These are phyloP conservation scores for Penstemon davidsonii DNA, from an alignment of 257 asterid species.

Conservation along the genomic window DNA sequence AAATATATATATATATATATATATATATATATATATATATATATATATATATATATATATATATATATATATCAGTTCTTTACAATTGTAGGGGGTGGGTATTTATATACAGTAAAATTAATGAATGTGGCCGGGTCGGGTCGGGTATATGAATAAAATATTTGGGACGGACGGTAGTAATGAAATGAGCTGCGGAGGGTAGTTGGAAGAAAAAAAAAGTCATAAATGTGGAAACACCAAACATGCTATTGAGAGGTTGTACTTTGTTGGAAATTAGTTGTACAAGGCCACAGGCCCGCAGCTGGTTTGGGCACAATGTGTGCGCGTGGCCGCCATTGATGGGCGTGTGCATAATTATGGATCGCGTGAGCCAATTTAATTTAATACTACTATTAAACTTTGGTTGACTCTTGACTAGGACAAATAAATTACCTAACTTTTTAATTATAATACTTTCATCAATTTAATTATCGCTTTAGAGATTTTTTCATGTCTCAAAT, in stretches of 20 bases:
- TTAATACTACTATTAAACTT: too few species aligned
- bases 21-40: constrained; percentile 8
- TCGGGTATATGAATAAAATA: too few species aligned
- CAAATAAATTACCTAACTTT: too few species aligned
- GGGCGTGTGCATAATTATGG: constrained; percentile 41
- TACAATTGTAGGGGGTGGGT: too few species aligned
- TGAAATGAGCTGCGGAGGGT: too few species aligned
- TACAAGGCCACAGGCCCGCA: background rate
- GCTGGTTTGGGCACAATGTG: constrained; percentile 24
- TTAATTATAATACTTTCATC: too few species aligned
- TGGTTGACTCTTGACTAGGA: too few species aligned
- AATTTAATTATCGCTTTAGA: too few species aligned
- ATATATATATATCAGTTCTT: background rate
- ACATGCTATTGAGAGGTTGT: constrained; percentile 5
- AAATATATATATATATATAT: constrained; percentile 19
- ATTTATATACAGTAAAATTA: too few species aligned
- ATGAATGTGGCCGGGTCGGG: too few species aligned
- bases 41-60: constrained; percentile 18
- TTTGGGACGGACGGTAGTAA: too few species aligned
- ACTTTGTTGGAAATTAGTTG: background rate
- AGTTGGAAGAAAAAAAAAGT: background rate
- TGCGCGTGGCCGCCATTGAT: constrained; percentile 32
- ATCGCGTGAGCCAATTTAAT: constrained; percentile 22
- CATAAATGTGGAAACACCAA: background rate
- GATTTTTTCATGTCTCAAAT: too few species aligned